phyloP scores from a whole-genome alignment of 148 eudicot species.

The Amaranthus palmeri region DNA sequence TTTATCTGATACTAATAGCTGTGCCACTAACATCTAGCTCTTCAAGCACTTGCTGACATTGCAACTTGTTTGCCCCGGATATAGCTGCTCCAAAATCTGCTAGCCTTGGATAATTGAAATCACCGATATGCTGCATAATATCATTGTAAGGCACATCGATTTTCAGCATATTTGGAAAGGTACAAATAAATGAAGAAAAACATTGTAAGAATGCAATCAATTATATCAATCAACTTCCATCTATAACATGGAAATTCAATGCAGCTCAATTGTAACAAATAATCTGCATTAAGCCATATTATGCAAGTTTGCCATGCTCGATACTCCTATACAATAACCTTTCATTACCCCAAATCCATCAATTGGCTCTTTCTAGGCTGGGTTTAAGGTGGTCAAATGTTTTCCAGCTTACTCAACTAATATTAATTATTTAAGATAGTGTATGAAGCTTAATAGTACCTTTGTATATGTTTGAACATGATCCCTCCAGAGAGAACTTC shows the following conservation, averaged over 20 bases:
- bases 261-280: conserved; percentile 1
- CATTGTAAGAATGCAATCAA: background rate
- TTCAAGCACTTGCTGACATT: conserved; percentile 89
- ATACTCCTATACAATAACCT: background rate
- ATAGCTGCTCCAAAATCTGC: conserved; percentile 99
- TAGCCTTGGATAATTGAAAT: conserved; percentile 85
- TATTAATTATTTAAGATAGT: background rate
- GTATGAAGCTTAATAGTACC: conserved; percentile 32
- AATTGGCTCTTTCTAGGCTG: no score
- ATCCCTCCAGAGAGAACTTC: conserved; percentile 97
- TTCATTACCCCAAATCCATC: no score
- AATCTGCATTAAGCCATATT: background rate
- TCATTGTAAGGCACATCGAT: no score
- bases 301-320: no score
- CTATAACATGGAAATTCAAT: background rate
- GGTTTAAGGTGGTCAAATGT: no score
- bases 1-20: conserved; percentile 1
- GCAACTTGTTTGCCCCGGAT: conserved; percentile 78
- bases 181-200: background rate
- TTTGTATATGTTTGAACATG: conserved; percentile 91
- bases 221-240: background rate
- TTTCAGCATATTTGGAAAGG: background rate
- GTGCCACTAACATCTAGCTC: conserved; percentile 85
- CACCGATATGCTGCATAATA: conserved; percentile 79
- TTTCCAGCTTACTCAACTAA: background rate